Evolutionary conservation across 202 grass and related monocot genomes (phyloP).

Genomic region (Carex sylvatica): DNA sequence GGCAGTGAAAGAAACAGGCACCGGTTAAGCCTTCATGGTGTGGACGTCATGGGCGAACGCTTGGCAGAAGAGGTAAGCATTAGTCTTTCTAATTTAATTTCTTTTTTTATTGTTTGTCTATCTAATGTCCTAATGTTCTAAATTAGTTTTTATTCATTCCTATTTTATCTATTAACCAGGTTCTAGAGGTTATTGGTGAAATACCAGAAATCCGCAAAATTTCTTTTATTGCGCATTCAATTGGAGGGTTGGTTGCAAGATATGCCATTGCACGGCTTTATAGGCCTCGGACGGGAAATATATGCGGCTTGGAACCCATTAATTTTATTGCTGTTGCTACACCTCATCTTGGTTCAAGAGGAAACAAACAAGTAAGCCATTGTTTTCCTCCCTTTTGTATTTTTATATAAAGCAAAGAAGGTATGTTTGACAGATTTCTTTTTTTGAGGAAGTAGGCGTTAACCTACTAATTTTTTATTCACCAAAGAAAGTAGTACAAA

Average conservation of each 20-base stretch:
- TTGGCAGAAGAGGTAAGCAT: slow-evolving; percentile 71
- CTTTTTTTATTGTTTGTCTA: not conserved
- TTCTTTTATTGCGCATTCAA: slow-evolving; percentile 87
- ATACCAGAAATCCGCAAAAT: slow-evolving; percentile 64
- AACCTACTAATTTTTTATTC: no score
- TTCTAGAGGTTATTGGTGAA: slow-evolving; percentile 55
- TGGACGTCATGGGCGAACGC: slow-evolving; percentile 73
- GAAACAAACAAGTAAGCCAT: slow-evolving; percentile 62
- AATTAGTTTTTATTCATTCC: not conserved
- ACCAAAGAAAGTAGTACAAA: no score
- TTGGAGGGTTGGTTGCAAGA: slow-evolving; percentile 83
- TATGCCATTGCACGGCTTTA: slow-evolving; percentile 88
- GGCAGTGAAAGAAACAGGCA: slow-evolving; percentile 80
- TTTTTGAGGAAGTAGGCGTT: no score
- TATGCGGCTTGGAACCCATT: slow-evolving; percentile 66
- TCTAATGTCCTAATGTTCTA: not conserved
- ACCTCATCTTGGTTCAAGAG: slow-evolving; percentile 87
- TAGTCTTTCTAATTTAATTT: not conserved
- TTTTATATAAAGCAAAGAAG: not conserved
- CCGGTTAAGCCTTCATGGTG: slow-evolving; percentile 63
- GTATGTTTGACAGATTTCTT: not conserved
- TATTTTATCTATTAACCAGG: slow-evolving; percentile 36
- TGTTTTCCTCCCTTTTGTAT: not conserved
- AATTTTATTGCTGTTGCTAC: slow-evolving; percentile 92
- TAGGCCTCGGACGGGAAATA: slow-evolving; percentile 41